Evolutionary conservation across 257 asterid species (phyloP).

Genomic region (Solanum neorickii): DNA sequence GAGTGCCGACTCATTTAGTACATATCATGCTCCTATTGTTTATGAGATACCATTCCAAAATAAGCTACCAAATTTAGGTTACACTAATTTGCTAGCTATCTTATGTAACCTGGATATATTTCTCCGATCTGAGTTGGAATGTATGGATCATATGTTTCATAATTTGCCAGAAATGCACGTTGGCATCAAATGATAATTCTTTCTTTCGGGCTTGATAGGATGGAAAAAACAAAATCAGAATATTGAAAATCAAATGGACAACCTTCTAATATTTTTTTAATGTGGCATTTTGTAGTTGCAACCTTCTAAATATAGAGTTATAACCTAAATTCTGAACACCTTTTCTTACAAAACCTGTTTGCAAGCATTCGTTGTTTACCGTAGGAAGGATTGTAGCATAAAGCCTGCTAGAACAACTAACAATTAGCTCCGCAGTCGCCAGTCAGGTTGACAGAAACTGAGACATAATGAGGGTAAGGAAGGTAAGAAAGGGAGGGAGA

Average conservation of each 20-base stretch:
- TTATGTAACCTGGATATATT: background rate
- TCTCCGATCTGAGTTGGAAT: background rate
- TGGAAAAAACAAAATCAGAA: background rate
- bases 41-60: background rate
- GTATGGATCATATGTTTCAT: background rate
- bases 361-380: background rate
- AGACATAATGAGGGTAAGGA: background rate
- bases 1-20: background rate
- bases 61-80: background rate
- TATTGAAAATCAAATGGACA: background rate
- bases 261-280: background rate
- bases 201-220: background rate
- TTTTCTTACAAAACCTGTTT: background rate
- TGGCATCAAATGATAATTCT: background rate
- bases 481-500: background rate
- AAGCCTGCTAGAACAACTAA: background rate
- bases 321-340: background rate
- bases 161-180: background rate
- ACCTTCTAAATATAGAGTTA: background rate
- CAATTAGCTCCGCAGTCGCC: background rate
- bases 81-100: background rate
- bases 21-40: background rate
- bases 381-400: background rate
- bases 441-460: background rate
- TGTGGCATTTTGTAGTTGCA: background rate